These are phyloP conservation scores for Ajuga reptans DNA, from an alignment of 305 asterid genomes.

Conservation along the genomic window DNA sequence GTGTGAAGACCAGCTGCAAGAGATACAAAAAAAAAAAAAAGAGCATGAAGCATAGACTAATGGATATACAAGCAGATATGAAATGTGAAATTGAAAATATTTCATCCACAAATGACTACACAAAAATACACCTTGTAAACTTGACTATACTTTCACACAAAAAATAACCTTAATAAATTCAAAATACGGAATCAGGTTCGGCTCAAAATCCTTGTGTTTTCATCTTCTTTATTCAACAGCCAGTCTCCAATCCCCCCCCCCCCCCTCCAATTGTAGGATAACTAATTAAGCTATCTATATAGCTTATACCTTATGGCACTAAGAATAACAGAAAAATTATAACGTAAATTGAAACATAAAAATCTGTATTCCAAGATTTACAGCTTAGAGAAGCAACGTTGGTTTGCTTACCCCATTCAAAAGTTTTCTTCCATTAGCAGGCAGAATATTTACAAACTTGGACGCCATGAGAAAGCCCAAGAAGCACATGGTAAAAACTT, in stretches of 20 bases:
- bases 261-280: neutral
- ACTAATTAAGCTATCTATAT: neutral
- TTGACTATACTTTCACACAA: neutral
- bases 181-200: too few species aligned
- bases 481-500: slow-evolving; percentile 87
- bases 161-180: too few species aligned
- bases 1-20: slow-evolving; percentile 87
- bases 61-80: neutral
- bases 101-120: neutral
- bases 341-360: neutral
- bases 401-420: slow-evolving; percentile 68
- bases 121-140: neutral
- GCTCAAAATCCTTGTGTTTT: neutral
- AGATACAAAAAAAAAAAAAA: slow-evolving; percentile 8
- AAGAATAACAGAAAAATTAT: too few species aligned
- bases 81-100: neutral
- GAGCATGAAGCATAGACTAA: neutral
- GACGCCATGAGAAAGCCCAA: slow-evolving; percentile 92
- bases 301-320: neutral
- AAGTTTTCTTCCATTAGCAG: slow-evolving; percentile 91
- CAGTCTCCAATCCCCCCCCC: neutral
- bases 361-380: neutral
- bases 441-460: slow-evolving; percentile 71
- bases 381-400: neutral
- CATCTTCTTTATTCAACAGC: neutral